phyloP scores from a whole-genome alignment of 805 yeast species.

The Lipomyces yamanashiensis region DNA sequence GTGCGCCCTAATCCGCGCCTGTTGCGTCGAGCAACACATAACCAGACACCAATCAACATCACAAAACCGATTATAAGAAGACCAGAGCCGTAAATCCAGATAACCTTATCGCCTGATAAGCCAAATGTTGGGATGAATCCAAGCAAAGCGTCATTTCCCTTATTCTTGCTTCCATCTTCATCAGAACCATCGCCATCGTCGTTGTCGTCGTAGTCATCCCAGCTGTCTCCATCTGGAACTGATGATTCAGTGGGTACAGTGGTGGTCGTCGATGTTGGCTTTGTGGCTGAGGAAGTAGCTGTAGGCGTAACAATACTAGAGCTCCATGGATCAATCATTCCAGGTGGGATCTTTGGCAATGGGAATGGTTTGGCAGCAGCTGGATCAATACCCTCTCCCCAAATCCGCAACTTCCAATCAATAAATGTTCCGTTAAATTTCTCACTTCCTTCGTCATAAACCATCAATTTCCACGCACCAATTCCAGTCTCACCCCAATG shows the following conservation, averaged over 20 bases:
- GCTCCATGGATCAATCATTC: slow-evolving; percentile 32
- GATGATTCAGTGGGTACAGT: slow-evolving; percentile 16
- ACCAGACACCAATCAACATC: slow-evolving; percentile 46
- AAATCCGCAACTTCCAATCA: slow-evolving; percentile 77
- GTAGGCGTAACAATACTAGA: slow-evolving; percentile 31
- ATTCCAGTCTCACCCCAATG: slow-evolving; percentile 89
- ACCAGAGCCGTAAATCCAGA: slow-evolving; percentile 48
- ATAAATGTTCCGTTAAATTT: slow-evolving; percentile 48
- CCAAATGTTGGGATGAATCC: slow-evolving; percentile 44
- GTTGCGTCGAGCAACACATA: slow-evolving; percentile 50
- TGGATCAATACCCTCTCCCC: slow-evolving; percentile 78
- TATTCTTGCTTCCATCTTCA: slow-evolving; percentile 1
- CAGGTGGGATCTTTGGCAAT: slow-evolving; percentile 42
- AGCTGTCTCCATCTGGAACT: slow-evolving; percentile 3
- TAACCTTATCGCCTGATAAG: slow-evolving; percentile 39
- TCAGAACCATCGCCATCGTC: slow-evolving; percentile 6
- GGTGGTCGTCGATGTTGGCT: slow-evolving; percentile 26
- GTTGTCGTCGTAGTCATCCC: slow-evolving; percentile 22
- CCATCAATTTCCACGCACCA: slow-evolving; percentile 83
- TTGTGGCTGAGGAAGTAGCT: slow-evolving; percentile 26
- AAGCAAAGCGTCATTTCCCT: slow-evolving; percentile 9
- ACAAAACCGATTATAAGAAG: slow-evolving; percentile 53
- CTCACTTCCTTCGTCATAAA: slow-evolving; percentile 47
- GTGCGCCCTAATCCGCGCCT: slow-evolving; percentile 44
- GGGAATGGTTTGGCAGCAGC: slow-evolving; percentile 63